Evolutionary conservation across 768 basidiomycete species (phyloP), one percentile per base, ranked within the genome.

Genomic region (Boletus sp.): DNA sequence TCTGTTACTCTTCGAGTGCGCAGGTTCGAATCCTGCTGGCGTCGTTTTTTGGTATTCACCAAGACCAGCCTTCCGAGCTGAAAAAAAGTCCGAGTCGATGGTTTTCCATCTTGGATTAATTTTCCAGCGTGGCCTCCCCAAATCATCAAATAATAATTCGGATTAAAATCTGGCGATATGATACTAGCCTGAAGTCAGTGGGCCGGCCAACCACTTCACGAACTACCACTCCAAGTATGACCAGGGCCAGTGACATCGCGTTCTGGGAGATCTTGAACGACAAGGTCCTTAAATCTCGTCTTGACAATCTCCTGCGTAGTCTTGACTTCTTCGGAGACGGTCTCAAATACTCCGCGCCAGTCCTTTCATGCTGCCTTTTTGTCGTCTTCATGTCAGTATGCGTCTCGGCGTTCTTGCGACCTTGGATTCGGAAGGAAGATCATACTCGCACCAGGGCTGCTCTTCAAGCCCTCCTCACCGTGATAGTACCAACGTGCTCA

Each of bases 401-500:
- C 55, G 41, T 52, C 50, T 41, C 48, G 39, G 29, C 33, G n/a
- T 57, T 66, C 50, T 47, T 39, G 41, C 51, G 57, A 39, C 11
- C 52, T 49, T 55, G 51, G 18, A 40, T 18, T 33, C 14, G 7
- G 32, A 58, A 49, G 44, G 55, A 59, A 54, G 57, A 59, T 39
- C 50, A 40, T 15, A 47, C 41, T 18, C 58, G 56, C 12, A 61
- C 63, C 17, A 67, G 67, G 30, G 57, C 49, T 4, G 58, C 67
- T 39, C 65, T 74, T 33, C 73, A 72, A 60, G 77, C 76, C 18
- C 70, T 83, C 17, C 69, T 75, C 42, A 67, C 70, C 4, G 58
- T 83, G 36, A 53, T 82, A n/a, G 72, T 70, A 2, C 80, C 82
- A 6, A 76, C 76, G 1, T 73, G 70, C 44, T 74, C 74, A n/a